These are phyloP conservation scores for Suillus tomentosus DNA, from an alignment of 768 basidiomycete genomes.

Conservation along the genomic window DNA sequence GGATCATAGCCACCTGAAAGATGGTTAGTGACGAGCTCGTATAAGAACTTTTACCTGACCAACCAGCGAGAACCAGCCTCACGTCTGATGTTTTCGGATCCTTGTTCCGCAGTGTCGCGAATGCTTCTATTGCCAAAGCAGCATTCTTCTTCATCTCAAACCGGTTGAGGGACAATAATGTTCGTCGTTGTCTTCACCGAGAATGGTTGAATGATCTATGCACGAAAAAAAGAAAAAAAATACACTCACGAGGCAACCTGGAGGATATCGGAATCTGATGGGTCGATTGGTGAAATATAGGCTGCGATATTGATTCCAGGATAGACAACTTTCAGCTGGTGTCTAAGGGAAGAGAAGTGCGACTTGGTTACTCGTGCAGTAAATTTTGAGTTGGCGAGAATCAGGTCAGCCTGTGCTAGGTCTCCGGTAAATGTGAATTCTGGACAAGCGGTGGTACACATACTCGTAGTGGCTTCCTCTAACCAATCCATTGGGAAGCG, in stretches of 20 bases:
- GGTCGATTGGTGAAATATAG: slow-evolving; percentile 53
- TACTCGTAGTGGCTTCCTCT: slow-evolving; percentile 89
- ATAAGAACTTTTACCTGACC: background rate
- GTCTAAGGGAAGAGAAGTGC: slow-evolving; percentile 69
- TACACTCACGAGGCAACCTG: slow-evolving; percentile 57
- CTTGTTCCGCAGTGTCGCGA: slow-evolving; percentile 53
- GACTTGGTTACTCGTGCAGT: slow-evolving; percentile 79
- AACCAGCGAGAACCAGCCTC: slow-evolving; percentile 82
- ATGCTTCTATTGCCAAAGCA: slow-evolving; percentile 77
- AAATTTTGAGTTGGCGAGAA: slow-evolving; percentile 91
- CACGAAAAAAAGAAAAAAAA: background rate
- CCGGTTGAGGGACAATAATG: slow-evolving; percentile 86
- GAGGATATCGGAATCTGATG: slow-evolving; percentile 50
- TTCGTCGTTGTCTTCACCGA: slow-evolving; percentile 58
- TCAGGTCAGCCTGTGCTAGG: slow-evolving; percentile 83
- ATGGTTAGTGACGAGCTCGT: slow-evolving; percentile 8
- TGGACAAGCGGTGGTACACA: slow-evolving; percentile 27
- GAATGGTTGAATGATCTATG: slow-evolving; percentile 6
- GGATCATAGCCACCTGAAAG: slow-evolving; percentile 85
- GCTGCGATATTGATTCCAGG: slow-evolving; percentile 87
- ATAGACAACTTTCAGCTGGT: slow-evolving; percentile 80
- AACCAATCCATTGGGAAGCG: slow-evolving; percentile 82
- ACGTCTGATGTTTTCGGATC: slow-evolving; percentile 35
- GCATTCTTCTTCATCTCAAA: slow-evolving; percentile 96
- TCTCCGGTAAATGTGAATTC: slow-evolving; percentile 7